These are phyloP conservation scores for Skeletonema potamos DNA, from an alignment of 108 stramenopile genomes.

Conservation along the genomic window DNA sequence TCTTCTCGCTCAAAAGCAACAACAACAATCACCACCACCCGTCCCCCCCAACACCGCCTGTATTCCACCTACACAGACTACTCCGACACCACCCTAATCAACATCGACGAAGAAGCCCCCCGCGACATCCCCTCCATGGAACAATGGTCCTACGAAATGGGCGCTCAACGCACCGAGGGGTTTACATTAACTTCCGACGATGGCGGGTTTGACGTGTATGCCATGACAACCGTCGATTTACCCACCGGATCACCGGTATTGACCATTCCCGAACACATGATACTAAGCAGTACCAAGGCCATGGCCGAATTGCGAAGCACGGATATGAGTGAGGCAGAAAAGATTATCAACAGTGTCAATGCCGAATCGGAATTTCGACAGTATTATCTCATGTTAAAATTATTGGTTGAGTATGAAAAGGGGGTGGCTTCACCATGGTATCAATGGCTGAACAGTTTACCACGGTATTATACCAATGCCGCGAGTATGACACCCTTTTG, in stretches of 20 bases:
- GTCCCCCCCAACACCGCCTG: not conserved
- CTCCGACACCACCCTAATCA: slow-evolving; percentile 11
- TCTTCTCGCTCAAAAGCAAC: not conserved
- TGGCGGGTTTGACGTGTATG: slow-evolving; percentile 35
- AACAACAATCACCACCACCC: not conserved
- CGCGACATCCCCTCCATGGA: slow-evolving; percentile 51
- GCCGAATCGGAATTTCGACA: slow-evolving; percentile 18
- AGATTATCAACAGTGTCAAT: slow-evolving; percentile 18
- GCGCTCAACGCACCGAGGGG: slow-evolving; percentile 38
- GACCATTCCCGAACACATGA: slow-evolving; percentile 40
- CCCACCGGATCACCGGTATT: slow-evolving; percentile 51
- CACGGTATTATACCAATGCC: slow-evolving; percentile 55
- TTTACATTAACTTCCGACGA: slow-evolving; percentile 41
- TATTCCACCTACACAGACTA: not conserved
- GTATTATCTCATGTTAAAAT: slow-evolving; percentile 42
- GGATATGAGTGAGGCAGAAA: slow-evolving; percentile 26
- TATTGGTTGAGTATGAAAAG: slow-evolving; percentile 50
- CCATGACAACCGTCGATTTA: slow-evolving; percentile 39
- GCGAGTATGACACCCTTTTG: slow-evolving; percentile 55
- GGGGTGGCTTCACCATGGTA: slow-evolving; percentile 36
- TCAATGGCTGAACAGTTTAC: slow-evolving; percentile 54
- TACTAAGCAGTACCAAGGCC: slow-evolving; percentile 29
- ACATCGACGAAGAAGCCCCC: slow-evolving; percentile 33
- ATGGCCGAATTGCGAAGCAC: slow-evolving; percentile 35
- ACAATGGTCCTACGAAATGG: slow-evolving; percentile 36